A percentile compares a stretch with the other conserved stretches of the same genome.
phyloP scores from a whole-genome alignment of 1,284 basidiomycete genomes.

The Trichosporon ovoides region DNA sequence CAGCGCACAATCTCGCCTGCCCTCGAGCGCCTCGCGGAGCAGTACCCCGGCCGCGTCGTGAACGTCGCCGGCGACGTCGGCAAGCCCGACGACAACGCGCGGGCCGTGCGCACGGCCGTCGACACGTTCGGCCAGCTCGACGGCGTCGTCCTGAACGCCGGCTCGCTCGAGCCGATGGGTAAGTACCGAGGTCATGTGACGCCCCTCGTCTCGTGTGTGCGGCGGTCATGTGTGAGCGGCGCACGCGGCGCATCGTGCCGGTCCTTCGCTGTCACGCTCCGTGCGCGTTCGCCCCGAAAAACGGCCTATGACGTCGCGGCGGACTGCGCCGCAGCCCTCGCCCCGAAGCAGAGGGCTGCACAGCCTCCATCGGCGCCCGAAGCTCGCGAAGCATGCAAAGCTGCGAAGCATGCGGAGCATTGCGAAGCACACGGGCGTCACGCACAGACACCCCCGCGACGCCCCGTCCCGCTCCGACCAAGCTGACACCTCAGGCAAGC shows the following conservation, averaged over 20 bases:
- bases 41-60: slow-evolving; percentile 34
- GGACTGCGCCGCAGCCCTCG: no score
- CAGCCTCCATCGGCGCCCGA: no score
- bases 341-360: no score
- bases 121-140: slow-evolving; percentile 51
- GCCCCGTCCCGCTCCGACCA: not conserved
- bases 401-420: no score
- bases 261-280: no score
- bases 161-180: slow-evolving; percentile 49
- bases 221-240: not conserved
- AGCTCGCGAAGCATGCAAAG: no score
- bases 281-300: no score
- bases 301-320: not conserved
- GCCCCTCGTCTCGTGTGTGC: not conserved
- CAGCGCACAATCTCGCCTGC: slow-evolving; percentile 51
- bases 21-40: slow-evolving; percentile 39
- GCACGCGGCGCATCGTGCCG: no score
- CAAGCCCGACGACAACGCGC: slow-evolving; percentile 35
- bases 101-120: slow-evolving; percentile 45
- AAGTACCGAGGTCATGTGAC: not conserved
- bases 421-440: no score
- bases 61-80: slow-evolving; percentile 49
- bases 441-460: not conserved
- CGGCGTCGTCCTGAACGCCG: slow-evolving; percentile 53
- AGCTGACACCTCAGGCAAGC: slow-evolving; percentile 24